phyloP scores from a whole-genome alignment of 2,329 filamentous ascomycete genomes.

The Fusarium piperis region DNA sequence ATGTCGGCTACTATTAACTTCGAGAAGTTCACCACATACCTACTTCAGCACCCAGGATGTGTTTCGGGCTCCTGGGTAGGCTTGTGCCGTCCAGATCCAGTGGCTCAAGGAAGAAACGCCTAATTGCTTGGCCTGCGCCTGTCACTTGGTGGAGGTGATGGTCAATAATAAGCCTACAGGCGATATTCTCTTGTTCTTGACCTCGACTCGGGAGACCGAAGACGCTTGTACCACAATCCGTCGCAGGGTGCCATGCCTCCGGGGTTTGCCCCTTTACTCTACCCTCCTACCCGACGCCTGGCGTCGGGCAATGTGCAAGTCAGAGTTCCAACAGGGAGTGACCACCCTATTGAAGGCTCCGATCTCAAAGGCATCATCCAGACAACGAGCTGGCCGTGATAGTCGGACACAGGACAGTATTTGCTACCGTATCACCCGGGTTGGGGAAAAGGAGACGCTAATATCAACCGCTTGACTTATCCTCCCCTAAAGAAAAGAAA shows the following conservation, averaged over 20 bases:
- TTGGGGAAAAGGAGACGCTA: too few species aligned
- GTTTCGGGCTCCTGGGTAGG: neutral
- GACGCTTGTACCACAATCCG: constrained; percentile 90
- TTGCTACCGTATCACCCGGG: neutral
- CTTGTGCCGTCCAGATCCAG: neutral
- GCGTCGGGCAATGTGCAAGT: too few species aligned
- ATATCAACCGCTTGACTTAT: too few species aligned
- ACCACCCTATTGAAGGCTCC: too few species aligned
- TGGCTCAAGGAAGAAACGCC: neutral
- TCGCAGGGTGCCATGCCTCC: constrained; percentile 60
- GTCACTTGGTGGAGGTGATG: too few species aligned
- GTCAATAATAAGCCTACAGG: too few species aligned
- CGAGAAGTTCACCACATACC: constrained; percentile 16
- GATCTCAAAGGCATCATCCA: constrained; percentile 94
- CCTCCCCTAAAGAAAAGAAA: too few species aligned
- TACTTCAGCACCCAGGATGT: too few species aligned
- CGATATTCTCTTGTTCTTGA: too few species aligned
- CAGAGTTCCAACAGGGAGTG: too few species aligned
- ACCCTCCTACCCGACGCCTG: constrained; percentile 92
- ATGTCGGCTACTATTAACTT: constrained; percentile 25
- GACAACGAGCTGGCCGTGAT: constrained; percentile 85
- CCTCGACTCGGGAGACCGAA: constrained; percentile 96
- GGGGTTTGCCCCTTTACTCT: constrained; percentile 93
- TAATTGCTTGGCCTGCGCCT: too few species aligned
- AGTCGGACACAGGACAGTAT: neutral